Base-by-base conservation (phyloP, 1,139 yeast genomes). In the Suhomyces yuchorum region DNA sequence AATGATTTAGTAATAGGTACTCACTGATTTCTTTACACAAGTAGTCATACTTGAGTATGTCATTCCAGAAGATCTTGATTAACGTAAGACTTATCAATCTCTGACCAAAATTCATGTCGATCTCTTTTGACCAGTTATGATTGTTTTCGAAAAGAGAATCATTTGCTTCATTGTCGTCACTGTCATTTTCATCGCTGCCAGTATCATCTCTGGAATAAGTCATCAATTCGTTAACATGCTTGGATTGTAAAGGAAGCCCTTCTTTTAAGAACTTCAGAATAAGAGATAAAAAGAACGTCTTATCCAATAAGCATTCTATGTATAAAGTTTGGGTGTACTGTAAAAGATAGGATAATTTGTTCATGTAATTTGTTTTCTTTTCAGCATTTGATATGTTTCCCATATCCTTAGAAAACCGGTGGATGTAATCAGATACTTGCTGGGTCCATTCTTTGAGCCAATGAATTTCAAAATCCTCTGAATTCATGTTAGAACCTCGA, bases 361-460 rank as follows among this genome's bases (percentile, higher is more conserved):
- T 56, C 62, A 76, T 75, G 81, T 87, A 85, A 1, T 62, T 67
- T 19, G 67, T 62, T 44, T 75, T 75, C 49, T 60, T 64, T 24
- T 67, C 78, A 0, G 51, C 53, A 3, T 65, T 54, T 14, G 57
- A 51, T 2, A 71, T 60, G 9, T 47, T 49, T 2, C 52, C 40
- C 63, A 73, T 65, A 42, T 74, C 80, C 34, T 69, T 64, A 8
- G 84, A 72, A 35, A 79, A 70, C 56, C 78, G 77, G 57, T 78
- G 82, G 20, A 85, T 60, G 57, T 78, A 86, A 49, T 81, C 84
- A 5, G 81, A 73, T 6, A 87, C 81, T 56, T 87, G 93, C 45
- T 82, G 89, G 0, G 96, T 87, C 97, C 97, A 91, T 61, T 90
- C 97, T 51, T 82, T 84, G 8, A 85, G 68, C 89, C 96, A 85